Evolutionary conservation across 176 grass and related monocot species (phyloP).

Genomic region (Metroxylon sagu): DNA sequence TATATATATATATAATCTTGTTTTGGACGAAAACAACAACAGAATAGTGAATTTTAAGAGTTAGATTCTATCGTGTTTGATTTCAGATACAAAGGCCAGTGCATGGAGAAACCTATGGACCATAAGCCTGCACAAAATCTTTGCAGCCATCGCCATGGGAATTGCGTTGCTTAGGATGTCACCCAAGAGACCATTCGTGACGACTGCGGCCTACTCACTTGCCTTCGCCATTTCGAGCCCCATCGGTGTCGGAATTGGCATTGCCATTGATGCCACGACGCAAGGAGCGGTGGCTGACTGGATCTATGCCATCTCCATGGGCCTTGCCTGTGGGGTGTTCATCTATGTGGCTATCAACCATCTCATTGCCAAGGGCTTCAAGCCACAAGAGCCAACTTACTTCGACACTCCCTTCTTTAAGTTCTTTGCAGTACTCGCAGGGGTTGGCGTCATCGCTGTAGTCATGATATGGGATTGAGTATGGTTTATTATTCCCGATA

Average conservation of each 20-base stretch:
- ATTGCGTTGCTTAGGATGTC: constrained; percentile 57
- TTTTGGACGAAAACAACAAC: no score
- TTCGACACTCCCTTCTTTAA: constrained; percentile 47
- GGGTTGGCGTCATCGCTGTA: constrained; percentile 46
- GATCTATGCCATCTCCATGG: constrained; percentile 64
- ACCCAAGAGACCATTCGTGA: constrained; percentile 39
- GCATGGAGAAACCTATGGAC: constrained; percentile 83
- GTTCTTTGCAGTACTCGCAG: constrained; percentile 44
- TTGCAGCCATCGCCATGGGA: constrained; percentile 70
- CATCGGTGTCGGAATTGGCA: constrained; percentile 47
- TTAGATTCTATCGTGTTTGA: no score
- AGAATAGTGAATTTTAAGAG: no score
- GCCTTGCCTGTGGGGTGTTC: constrained; percentile 59
- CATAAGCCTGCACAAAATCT: constrained; percentile 60
- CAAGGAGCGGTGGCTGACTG: constrained; percentile 40
- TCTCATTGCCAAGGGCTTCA: constrained; percentile 72
- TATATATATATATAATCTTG: no score
- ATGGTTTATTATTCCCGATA: no score
- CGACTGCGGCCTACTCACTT: constrained; percentile 41
- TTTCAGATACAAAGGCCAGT: constrained; percentile 26
- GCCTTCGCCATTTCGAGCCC: constrained; percentile 56
- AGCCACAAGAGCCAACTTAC: constrained; percentile 21
- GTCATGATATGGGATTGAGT: constrained; percentile 71
- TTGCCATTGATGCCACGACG: constrained; percentile 44
- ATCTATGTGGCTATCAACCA: constrained; percentile 75